phyloP scores from a whole-genome alignment of 352 stramenopile genomes.

The Phytophthora colocasiae region DNA sequence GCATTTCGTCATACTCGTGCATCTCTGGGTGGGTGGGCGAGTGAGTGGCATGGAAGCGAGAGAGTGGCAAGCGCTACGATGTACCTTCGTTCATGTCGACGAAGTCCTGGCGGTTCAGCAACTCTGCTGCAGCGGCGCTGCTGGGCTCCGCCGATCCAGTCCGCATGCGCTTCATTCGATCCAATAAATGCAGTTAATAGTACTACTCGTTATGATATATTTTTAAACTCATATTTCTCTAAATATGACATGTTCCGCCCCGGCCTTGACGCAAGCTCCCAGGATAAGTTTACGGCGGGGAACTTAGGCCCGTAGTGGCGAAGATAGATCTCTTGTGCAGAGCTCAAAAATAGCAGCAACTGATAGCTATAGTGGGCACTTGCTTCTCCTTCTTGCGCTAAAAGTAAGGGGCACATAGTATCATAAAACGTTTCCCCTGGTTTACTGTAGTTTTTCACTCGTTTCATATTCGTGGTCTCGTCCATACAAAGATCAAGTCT shows the following conservation, averaged over 20 bases:
- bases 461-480: slow-evolving; percentile 3
- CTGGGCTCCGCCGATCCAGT: slow-evolving; percentile 14
- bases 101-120: slow-evolving; percentile 60
- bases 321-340: background rate
- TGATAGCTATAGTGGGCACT: no score
- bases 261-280: background rate
- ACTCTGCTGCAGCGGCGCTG: slow-evolving; percentile 3
- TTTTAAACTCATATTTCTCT: no score
- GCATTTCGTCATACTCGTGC: slow-evolving; percentile 92
- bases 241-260: slow-evolving; percentile 5
- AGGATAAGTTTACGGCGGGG: slow-evolving; percentile 5
- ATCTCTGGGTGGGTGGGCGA: slow-evolving; percentile 59
- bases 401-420: no score
- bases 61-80: background rate
- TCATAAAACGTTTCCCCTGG: background rate
- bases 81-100: slow-evolving; percentile 58
- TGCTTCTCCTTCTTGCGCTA: no score
- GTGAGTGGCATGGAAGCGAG: background rate
- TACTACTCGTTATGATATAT: no score
- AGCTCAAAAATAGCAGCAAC: background rate
- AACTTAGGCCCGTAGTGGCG: background rate
- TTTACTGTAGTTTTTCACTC: background rate
- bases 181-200: background rate
- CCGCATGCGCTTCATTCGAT: slow-evolving; percentile 30
- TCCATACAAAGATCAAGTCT: slow-evolving; percentile 14